Base-by-base conservation (phyloP, 768 basidiomycete genomes). In the Trametes punicea region DNA sequence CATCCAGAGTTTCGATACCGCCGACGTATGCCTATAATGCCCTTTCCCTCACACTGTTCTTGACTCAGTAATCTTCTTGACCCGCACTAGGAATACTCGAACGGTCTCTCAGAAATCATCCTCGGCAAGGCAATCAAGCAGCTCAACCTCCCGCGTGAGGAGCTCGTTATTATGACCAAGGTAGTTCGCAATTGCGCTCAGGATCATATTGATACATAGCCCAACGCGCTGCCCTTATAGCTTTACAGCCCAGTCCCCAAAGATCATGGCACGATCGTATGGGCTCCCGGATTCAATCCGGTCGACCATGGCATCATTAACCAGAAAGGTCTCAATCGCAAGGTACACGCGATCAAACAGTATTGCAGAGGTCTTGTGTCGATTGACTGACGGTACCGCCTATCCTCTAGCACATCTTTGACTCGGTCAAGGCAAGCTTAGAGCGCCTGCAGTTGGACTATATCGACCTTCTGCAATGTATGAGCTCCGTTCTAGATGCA, bases 391-490 rank as follows among this genome's bases (percentile, higher is more conserved):
- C 16, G n/a, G n/a, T n/a, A n/a, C n/a, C n/a, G 8, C n/a, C 30
- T 18, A 15, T 16, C 34, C 13, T 15, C 7, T n/a, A 60, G 58
- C 58, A 60, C 30, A 60, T 60, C 42, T 60, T 60, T 20, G 58
- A 60, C 31, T 50, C 52, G 16, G 56, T 57, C 13, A 57, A 57
- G 38, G 33, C 30, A 42, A 74, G 73, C 45, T 59, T 78, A 21
- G 67, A 70, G 34, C 71, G 77, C 29, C 71, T 78, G 40, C 73
- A 75, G 51, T 65, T 69, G 44, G 82, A 83, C 51, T 81, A 84
- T 52, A 76, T 86, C 50, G 84, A 86, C 60, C 59, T 85, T 4
- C 71, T 84, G 21, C 83, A 79, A 64, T 77, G 78, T 74, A n/a
- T n/a, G 34, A 9, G 34, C 15, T 8, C 34, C 15, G 34, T n/a